These are phyloP conservation scores for Lippia alba DNA, from an alignment of 305 asterid genomes.

Conservation along the genomic window DNA sequence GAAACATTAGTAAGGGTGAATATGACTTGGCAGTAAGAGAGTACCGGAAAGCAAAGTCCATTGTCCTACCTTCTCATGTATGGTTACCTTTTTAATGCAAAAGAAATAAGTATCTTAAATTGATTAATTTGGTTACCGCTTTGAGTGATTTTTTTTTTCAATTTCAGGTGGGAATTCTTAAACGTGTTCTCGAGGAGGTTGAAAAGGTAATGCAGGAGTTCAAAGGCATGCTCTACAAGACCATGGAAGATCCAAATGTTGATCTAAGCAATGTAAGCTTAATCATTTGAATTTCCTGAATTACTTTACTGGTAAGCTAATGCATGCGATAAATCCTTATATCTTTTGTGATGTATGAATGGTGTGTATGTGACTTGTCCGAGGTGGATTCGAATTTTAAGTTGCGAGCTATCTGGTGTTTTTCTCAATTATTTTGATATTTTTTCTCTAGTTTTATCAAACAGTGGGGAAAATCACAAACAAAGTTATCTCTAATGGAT, in stretches of 20 bases:
- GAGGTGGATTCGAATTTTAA: conserved; percentile 2
- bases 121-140: conserved; percentile 17
- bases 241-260: conserved; percentile 96
- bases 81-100: conserved; percentile 29
- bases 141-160: conserved; percentile 25
- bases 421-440: conserved; percentile 3
- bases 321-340: conserved; percentile 13
- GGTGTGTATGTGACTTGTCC: conserved; percentile 30
- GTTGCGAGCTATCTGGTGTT: conserved; percentile 24
- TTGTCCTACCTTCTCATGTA: conserved; percentile 99
- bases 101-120: conserved; percentile 8
- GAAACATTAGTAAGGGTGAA: conserved; percentile 93
- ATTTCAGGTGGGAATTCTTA: conserved; percentile 93
- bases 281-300: conserved; percentile 18
- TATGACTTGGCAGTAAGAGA: conserved; percentile 98
- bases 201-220: conserved; percentile 98
- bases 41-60: conserved; percentile 98
- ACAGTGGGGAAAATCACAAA: background rate
- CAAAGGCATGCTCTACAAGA: conserved; percentile 86
- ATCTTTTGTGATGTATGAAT: conserved; percentile 17
- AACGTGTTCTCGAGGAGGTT: conserved; percentile 98
- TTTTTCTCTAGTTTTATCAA: conserved; percentile 3
- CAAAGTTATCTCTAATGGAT: conserved; percentile 7
- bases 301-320: conserved; percentile 13
- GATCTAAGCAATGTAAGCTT: conserved; percentile 84